A percentile compares a stretch with the other conserved stretches of the same genome.
phyloP scores from a whole-genome alignment of 148 eudicot genomes.

The Chenopodium quinoa region DNA sequence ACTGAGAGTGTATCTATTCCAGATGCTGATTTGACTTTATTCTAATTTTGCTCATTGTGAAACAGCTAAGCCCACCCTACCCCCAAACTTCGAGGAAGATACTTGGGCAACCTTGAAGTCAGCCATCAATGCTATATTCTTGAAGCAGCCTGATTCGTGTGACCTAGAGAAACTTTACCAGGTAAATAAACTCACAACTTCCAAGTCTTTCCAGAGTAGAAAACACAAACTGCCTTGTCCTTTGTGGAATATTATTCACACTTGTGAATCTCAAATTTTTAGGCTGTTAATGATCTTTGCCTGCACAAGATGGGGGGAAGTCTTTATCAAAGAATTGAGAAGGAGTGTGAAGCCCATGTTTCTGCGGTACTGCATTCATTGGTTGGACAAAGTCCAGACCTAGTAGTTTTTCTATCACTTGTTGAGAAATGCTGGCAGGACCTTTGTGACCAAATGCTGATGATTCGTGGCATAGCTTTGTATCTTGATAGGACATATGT shows the following conservation, averaged over 20 bases:
- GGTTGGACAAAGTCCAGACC: slow-evolving; percentile 93
- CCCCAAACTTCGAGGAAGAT: slow-evolving; percentile 81
- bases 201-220: not conserved
- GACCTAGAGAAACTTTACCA: slow-evolving; percentile 88
- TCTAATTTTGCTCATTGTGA: slow-evolving; percentile 13
- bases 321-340: slow-evolving; percentile 86
- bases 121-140: slow-evolving; percentile 87
- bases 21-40: slow-evolving; percentile 6
- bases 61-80: slow-evolving; percentile 83
- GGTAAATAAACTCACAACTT: slow-evolving; percentile 32
- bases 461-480: slow-evolving; percentile 96
- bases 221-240: not conserved
- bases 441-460: slow-evolving; percentile 93
- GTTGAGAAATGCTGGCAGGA: slow-evolving; percentile 98
- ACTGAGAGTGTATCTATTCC: not conserved
- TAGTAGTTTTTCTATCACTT: slow-evolving; percentile 81
- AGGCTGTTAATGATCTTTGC: slow-evolving; percentile 96
- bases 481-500: slow-evolving; percentile 95
- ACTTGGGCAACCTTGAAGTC: slow-evolving; percentile 90
- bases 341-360: slow-evolving; percentile 83
- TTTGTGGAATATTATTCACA: slow-evolving; percentile 11
- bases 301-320: slow-evolving; percentile 89
- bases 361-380: slow-evolving; percentile 63
- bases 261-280: slow-evolving; percentile 6
- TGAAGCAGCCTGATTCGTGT: slow-evolving; percentile 90